Evolutionary conservation across 1,139 yeast species (phyloP).

Genomic region (Nematodospora anomalae): DNA sequence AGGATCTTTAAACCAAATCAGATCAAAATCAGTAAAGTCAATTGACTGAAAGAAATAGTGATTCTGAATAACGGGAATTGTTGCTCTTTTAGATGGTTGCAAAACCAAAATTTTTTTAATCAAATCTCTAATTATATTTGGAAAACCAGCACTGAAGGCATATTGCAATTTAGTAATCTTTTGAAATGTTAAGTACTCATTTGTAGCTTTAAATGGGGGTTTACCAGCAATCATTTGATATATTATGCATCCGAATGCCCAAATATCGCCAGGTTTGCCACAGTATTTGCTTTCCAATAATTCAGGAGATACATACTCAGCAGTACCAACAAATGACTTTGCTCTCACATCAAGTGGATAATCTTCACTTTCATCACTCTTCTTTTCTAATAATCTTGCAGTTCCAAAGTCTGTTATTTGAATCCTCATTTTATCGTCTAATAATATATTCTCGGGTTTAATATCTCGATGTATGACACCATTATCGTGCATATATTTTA

Average conservation of each 20-base stretch:
- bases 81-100: slow-evolving; percentile 45
- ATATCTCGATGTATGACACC: slow-evolving; percentile 81
- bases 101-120: slow-evolving; percentile 46
- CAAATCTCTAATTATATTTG: slow-evolving; percentile 47
- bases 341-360: slow-evolving; percentile 52
- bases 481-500: slow-evolving; percentile 67
- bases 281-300: slow-evolving; percentile 65
- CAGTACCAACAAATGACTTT: slow-evolving; percentile 85
- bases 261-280: slow-evolving; percentile 72
- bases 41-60: slow-evolving; percentile 73
- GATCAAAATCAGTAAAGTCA: slow-evolving; percentile 62
- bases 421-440: slow-evolving; percentile 62
- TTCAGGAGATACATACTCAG: slow-evolving; percentile 78
- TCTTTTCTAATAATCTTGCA: slow-evolving; percentile 58
- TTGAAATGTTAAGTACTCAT: slow-evolving; percentile 69
- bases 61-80: slow-evolving; percentile 36
- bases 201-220: slow-evolving; percentile 79
- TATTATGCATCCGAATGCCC: slow-evolving; percentile 82
- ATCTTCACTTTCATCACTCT: slow-evolving; percentile 39
- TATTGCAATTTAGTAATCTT: slow-evolving; percentile 55
- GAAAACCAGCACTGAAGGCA: slow-evolving; percentile 59
- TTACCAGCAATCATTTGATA: slow-evolving; percentile 75
- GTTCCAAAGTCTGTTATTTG: slow-evolving; percentile 85
- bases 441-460: slow-evolving; percentile 73
- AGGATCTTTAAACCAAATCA: slow-evolving; percentile 68